phyloP scores from a whole-genome alignment of 306 rosid species.

The Citrullus mucosospermus region DNA sequence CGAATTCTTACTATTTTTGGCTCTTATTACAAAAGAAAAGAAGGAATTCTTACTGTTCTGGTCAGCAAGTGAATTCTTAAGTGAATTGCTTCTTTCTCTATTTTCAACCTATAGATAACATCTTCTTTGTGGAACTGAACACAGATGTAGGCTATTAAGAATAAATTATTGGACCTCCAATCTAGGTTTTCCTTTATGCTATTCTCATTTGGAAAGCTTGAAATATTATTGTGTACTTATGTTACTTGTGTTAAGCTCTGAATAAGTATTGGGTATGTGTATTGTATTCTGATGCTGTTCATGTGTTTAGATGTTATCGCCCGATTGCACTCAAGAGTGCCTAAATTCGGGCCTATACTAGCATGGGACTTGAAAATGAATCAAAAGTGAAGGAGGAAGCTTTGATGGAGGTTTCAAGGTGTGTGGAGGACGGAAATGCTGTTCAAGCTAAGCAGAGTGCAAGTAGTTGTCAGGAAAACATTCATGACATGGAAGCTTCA shows the following conservation, averaged over 20 bases:
- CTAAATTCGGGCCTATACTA: neutral
- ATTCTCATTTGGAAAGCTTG: neutral
- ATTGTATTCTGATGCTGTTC: neutral
- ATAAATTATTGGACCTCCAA: neutral
- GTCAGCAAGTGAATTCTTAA: neutral
- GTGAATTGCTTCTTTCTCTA: neutral
- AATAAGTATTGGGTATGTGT: neutral
- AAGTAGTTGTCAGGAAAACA: conserved; percentile 15
- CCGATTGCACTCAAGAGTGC: neutral
- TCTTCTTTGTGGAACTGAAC: neutral
- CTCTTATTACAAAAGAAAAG: too few relatives aligned
- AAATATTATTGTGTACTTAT: neutral
- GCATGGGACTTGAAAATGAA: conserved; percentile 42
- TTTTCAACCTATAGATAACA: neutral
- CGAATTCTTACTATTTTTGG: neutral
- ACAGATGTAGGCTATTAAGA: neutral
- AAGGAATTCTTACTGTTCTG: neutral
- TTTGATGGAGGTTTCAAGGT: conserved; percentile 17
- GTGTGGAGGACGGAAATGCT: conserved; percentile 20
- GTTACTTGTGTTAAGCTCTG: neutral
- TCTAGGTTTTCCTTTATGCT: neutral
- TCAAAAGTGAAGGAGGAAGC: conserved; percentile 20
- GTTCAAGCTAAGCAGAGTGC: conserved; percentile 13
- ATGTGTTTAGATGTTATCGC: neutral
- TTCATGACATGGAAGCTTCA: conserved; percentile 11